A percentile compares a stretch with the other conserved stretches of the same genome.
These are phyloP conservation scores for Graphilbum fragrans DNA, from an alignment of 2,329 filamentous ascomycete species.

Conservation along the genomic window DNA sequence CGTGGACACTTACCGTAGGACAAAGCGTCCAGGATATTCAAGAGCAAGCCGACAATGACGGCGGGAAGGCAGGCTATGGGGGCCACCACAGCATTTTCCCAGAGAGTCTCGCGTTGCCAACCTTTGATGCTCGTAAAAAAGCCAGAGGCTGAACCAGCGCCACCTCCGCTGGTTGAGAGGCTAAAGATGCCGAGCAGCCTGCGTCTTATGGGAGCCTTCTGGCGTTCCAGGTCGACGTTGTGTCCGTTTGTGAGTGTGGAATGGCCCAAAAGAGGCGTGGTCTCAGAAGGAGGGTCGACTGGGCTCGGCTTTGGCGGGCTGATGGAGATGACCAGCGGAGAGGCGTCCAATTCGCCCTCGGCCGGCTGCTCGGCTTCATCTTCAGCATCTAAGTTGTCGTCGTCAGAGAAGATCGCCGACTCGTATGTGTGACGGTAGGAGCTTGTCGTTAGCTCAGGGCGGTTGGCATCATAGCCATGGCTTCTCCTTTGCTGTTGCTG, in stretches of 20 bases:
- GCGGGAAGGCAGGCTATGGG: slow-evolving; percentile 67
- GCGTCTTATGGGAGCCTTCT: slow-evolving; percentile 21
- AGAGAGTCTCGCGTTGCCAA: slow-evolving; percentile 59
- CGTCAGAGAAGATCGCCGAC: slow-evolving; percentile 6
- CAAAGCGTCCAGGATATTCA: slow-evolving; percentile 88
- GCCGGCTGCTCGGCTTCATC: neutral
- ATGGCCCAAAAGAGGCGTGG: slow-evolving; percentile 32
- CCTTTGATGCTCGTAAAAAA: slow-evolving; percentile 46
- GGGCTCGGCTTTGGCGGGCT: neutral
- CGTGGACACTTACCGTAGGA: slow-evolving; percentile 59
- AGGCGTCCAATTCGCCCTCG: neutral
- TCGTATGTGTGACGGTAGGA: neutral
- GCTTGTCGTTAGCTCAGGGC: neutral
- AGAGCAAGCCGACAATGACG: slow-evolving; percentile 73
- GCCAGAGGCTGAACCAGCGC: slow-evolving; percentile 13
- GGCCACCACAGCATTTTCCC: slow-evolving; percentile 49
- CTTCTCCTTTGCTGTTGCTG: neutral
- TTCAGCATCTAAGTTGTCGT: slow-evolving; percentile 1
- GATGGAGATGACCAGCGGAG: neutral
- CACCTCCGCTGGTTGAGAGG: neutral
- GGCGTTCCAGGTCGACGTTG: slow-evolving; percentile 34
- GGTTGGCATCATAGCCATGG: neutral
- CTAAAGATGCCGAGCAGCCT: slow-evolving; percentile 4
- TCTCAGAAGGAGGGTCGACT: slow-evolving; percentile 19
- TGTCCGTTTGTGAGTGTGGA: slow-evolving; percentile 13